Evolutionary conservation across 2,329 filamentous ascomycete species (phyloP).

Genomic region (Zarea fungicola): DNA sequence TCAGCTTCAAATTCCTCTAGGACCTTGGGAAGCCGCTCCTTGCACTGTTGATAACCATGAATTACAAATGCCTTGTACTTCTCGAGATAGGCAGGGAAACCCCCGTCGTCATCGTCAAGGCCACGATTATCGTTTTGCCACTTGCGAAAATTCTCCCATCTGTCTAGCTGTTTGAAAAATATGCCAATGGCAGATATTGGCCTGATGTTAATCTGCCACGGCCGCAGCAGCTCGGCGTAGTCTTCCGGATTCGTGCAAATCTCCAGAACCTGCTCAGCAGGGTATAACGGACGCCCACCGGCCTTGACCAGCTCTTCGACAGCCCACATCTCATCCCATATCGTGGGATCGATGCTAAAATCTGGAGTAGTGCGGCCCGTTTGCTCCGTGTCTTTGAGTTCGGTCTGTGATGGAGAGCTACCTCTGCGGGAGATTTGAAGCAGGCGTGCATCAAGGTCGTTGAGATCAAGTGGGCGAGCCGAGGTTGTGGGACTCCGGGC

Average conservation of each 20-base stretch:
- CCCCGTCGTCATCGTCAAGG: background rate
- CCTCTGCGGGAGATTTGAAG: constrained; percentile 5
- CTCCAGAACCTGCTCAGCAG: constrained; percentile 2
- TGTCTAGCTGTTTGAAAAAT: background rate
- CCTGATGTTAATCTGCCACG: background rate
- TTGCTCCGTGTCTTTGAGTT: background rate
- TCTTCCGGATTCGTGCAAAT: background rate
- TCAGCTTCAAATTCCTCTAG: background rate
- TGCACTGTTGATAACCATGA: background rate
- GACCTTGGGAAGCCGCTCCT: no score
- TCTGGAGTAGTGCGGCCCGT: background rate
- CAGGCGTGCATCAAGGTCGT: constrained; percentile 18
- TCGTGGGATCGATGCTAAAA: background rate
- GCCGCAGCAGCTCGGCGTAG: background rate
- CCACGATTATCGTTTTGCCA: constrained; percentile 5
- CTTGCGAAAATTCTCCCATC: constrained; percentile 1
- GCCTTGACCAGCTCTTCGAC: constrained; percentile 7
- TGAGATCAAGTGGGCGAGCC: constrained; percentile 18
- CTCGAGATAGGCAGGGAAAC: background rate
- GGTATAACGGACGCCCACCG: constrained; percentile 13
- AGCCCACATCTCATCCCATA: background rate
- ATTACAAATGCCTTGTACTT: background rate
- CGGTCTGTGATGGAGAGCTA: no score
- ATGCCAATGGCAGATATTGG: background rate
- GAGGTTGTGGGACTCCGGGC: constrained; percentile 4